Base-by-base conservation (phyloP, 2,329 filamentous ascomycete species). In the Penicillium sp. region DNA sequence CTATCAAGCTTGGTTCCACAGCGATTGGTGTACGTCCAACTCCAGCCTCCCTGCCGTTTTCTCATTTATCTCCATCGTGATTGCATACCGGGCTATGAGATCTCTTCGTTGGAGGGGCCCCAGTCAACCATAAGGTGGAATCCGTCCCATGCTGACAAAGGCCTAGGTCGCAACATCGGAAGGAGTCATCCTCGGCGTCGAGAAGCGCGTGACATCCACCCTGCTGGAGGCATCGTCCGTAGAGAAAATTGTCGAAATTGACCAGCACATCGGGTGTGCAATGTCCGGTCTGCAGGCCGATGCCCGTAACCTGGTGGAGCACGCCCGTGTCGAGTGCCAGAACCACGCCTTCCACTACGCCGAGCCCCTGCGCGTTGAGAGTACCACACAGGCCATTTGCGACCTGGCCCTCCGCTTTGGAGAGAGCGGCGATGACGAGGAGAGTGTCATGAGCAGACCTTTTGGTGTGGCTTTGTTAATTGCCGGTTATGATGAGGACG, bases 211-310 rank as follows among this genome's bases (percentile, higher is more conserved):
- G 63, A 98, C 93, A 51, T 95, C 89, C 48, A 94, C 91, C 52
- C 86, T 98, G 53, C 88, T 98, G 65, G 93, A 97, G 74, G 95
- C 93, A 26, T 95, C 88, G 38, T 96, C 90, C 32, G 93, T 98
- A 64, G 93, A 98, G 75, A 98, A 98, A 82, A 97, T 98, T 64
- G 91, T 98, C 71, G 93, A 98, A 73, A 97, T 98, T 70, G 93
- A 98, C 77, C 84, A 87, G 68, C 93, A 98, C 77, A 96, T 98
- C 63, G 93, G 93, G 65, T 97, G 93, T 75, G 93, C 93, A 74
- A 98, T 98, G 90, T 93, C 87, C 29, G 93, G 93, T 38, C 81
- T 98, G 56, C 93, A 98, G 78, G 93, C 93, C 64, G 93, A 98
- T 71, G 93, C 93, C 54, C 86, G 93, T 66, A 93, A 87, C 74